Conservation (phyloP, 352 stramenopile genomes). For the Peronospora destructor region DNA sequence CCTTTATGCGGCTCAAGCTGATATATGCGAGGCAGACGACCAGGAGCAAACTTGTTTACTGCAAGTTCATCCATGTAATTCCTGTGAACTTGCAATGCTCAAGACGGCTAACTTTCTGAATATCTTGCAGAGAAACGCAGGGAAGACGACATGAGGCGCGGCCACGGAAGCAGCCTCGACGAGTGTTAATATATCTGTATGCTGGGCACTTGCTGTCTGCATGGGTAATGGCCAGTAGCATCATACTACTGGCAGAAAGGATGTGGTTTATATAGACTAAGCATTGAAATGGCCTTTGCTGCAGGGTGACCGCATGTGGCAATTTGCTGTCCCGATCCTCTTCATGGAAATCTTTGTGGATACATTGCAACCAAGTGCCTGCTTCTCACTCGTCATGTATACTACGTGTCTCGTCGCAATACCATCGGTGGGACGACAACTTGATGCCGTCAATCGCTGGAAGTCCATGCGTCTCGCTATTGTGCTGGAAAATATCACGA, state of each 20-base stretch:
- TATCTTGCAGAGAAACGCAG: conserved; percentile 12
- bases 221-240: conserved; percentile 39
- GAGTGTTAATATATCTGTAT: conserved; percentile 65
- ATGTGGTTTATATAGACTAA: no score
- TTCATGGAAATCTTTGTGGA: conserved; percentile 86
- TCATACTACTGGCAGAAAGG: no score
- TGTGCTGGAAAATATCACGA: conserved; percentile 65
- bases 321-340: conserved; percentile 72
- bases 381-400: conserved; percentile 72
- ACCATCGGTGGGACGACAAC: conserved; percentile 51
- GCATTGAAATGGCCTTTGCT: not conserved
- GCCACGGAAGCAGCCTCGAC: conserved; percentile 16
- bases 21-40: conserved; percentile 19
- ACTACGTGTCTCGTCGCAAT: conserved; percentile 61
- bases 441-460: conserved; percentile 66
- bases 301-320: conserved; percentile 77
- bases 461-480: conserved; percentile 58
- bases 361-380: conserved; percentile 65
- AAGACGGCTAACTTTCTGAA: not conserved
- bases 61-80: conserved; percentile 20
- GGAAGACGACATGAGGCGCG: not conserved
- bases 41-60: conserved; percentile 32
- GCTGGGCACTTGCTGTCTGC: conserved; percentile 68
- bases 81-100: not conserved
- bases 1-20: conserved; percentile 33